Conservation (phyloP, 2,329 filamentous ascomycete species). For the Pseudogymnoascus sp. region DNA sequence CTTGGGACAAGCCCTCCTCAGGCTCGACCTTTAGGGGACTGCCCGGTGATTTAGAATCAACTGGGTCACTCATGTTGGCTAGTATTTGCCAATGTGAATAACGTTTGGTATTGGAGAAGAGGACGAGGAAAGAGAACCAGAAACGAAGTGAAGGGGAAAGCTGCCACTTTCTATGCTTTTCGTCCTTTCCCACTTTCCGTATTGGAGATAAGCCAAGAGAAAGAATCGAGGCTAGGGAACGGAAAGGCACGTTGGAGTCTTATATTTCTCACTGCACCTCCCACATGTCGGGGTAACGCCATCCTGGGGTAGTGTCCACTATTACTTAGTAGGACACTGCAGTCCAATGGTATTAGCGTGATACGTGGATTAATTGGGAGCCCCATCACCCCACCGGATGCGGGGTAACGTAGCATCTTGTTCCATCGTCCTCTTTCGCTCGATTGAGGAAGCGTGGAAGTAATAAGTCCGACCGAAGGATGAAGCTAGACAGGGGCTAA, state of each 20-base stretch:
- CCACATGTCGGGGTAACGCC: not conserved
- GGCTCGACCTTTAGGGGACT: conserved; percentile 16
- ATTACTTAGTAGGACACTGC: not conserved
- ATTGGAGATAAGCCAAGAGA: not conserved
- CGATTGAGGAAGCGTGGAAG: not conserved
- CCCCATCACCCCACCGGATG: not conserved
- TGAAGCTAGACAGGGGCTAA: not conserved
- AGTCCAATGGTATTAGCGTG: not conserved
- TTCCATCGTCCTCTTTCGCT: not conserved
- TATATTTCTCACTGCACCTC: not conserved
- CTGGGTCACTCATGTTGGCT: conserved; percentile 14
- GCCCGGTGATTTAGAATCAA: conserved; percentile 12
- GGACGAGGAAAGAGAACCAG: not conserved
- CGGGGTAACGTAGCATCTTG: not conserved
- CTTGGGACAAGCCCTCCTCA: conserved; percentile 18
- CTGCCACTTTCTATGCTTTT: not conserved
- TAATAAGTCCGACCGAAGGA: not conserved
- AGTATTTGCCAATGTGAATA: conserved; percentile 10
- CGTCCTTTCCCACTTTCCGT: not conserved
- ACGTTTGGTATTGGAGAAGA: not conserved
- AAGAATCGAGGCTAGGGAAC: not conserved
- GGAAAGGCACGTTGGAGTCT: not conserved
- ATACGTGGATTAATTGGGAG: not conserved
- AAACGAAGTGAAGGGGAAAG: not conserved
- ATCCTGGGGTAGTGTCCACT: not conserved